A percentile compares a stretch with the other conserved stretches of the same genome.
Evolutionary conservation across 768 basidiomycete genomes (phyloP).

Genomic region (Lactarius psammicola): DNA sequence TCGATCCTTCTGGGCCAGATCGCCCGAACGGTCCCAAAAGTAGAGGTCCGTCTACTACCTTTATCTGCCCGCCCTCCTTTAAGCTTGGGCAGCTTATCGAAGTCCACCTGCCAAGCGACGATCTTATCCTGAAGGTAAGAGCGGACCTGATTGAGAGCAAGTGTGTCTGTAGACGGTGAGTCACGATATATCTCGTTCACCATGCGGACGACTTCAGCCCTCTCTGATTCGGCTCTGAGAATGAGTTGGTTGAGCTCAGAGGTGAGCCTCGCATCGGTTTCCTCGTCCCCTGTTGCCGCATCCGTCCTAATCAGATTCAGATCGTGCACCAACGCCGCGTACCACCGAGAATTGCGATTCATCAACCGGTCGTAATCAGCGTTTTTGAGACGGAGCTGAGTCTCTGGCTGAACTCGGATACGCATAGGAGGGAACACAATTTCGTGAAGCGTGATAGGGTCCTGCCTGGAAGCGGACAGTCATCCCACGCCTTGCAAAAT

Average conservation of each 20-base stretch:
- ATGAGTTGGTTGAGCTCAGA: conserved; percentile 67
- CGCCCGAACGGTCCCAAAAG: conserved; percentile 63
- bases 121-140: conserved; percentile 89
- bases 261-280: conserved; percentile 60
- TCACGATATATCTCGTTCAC: conserved; percentile 81
- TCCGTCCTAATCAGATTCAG: conserved; percentile 75
- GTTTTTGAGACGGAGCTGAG: conserved; percentile 88
- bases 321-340: conserved; percentile 70
- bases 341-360: conserved; percentile 70
- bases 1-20: conserved; percentile 71
- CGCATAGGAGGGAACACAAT: conserved; percentile 86
- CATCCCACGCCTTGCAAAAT: conserved; percentile 81
- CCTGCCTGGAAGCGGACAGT: conserved; percentile 86
- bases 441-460: conserved; percentile 79
- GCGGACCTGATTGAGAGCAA: conserved; percentile 83
- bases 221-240: conserved; percentile 69
- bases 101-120: conserved; percentile 95
- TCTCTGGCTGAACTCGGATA: conserved; percentile 82
- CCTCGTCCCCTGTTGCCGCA: conserved; percentile 75
- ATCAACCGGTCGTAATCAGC: conserved; percentile 80
- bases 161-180: conserved; percentile 77
- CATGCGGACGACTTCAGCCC: conserved; percentile 64
- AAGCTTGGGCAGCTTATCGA: conserved; percentile 78
- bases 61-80: conserved; percentile 51
- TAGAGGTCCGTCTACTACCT: conserved; percentile 53